These are phyloP conservation scores for Penicillium waksmanii DNA, from an alignment of 495 filamentous ascomycete species.

Conservation along the genomic window DNA sequence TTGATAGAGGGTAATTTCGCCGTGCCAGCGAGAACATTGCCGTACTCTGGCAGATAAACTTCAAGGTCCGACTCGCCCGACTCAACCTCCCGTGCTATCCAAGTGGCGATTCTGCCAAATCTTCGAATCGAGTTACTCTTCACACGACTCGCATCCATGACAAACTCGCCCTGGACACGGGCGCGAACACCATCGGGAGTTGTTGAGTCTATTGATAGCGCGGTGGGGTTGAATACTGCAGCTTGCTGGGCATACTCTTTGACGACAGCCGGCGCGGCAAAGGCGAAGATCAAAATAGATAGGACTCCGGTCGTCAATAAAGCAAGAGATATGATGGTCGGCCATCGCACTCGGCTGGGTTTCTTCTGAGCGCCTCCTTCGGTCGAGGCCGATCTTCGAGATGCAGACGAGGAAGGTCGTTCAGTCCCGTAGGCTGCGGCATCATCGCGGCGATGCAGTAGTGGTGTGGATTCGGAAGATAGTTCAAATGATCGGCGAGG, in stretches of 20 bases:
- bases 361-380: conserved; percentile 26
- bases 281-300: conserved; percentile 62
- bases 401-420: conserved; percentile 26
- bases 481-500: conserved; percentile 36
- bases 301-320: conserved; percentile 53
- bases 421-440: conserved; percentile 41
- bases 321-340: conserved; percentile 57
- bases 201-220: conserved; percentile 80
- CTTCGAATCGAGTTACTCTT: conserved; percentile 68
- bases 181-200: conserved; percentile 75
- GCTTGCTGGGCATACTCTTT: conserved; percentile 87
- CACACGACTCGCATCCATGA: conserved; percentile 75
- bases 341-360: conserved; percentile 53
- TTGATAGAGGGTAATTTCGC: conserved; percentile 74
- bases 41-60: conserved; percentile 84
- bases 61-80: conserved; percentile 69
- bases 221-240: conserved; percentile 75
- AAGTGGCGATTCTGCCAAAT: conserved; percentile 77
- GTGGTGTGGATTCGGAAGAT: conserved; percentile 49
- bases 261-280: conserved; percentile 77
- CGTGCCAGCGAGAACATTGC: conserved; percentile 73
- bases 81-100: conserved; percentile 75
- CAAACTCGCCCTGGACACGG: conserved; percentile 78
- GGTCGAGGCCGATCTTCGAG: conserved; percentile 10
- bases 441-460: conserved; percentile 43